Conservation (phyloP, 495 filamentous ascomycete species). For the Annulohypoxylon bovei region DNA sequence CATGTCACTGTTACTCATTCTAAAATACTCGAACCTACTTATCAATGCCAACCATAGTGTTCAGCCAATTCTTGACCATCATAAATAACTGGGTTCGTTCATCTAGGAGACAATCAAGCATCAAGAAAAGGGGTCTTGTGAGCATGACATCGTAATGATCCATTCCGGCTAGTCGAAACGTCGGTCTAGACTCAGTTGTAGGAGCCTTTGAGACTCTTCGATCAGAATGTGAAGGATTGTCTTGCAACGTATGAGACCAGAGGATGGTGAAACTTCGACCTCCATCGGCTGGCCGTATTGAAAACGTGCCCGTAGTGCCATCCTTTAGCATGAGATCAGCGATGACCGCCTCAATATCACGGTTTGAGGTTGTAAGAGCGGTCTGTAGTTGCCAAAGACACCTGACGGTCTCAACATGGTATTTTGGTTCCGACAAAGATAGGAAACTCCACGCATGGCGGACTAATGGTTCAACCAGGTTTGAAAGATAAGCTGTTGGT, state of each 20-base stretch:
- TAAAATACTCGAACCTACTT: conserved; percentile 55
- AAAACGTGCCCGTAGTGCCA: conserved; percentile 61
- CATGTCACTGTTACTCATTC: neutral
- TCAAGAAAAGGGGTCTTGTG: conserved; percentile 80
- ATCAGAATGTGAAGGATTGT: conserved; percentile 58
- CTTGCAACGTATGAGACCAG: conserved; percentile 82
- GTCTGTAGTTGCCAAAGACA: conserved; percentile 86
- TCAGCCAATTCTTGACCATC: conserved; percentile 83
- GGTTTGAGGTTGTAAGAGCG: conserved; percentile 57
- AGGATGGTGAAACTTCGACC: conserved; percentile 75
- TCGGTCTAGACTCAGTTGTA: conserved; percentile 60
- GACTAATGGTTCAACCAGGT: conserved; percentile 73
- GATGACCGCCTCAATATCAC: conserved; percentile 81
- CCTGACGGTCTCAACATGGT: conserved; percentile 90
- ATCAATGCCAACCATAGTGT: conserved; percentile 73
- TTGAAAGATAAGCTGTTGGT: conserved; percentile 65
- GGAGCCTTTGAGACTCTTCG: conserved; percentile 59
- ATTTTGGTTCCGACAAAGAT: conserved; percentile 82
- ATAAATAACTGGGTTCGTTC: conserved; percentile 78
- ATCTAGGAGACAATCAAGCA: conserved; percentile 81
- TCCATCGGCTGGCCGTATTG: conserved; percentile 61
- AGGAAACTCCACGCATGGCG: conserved; percentile 80
- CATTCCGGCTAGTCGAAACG: conserved; percentile 58
- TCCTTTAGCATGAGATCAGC: conserved; percentile 74
- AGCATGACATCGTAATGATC: conserved; percentile 75